Evolutionary conservation across 108 stramenopile genomes (phyloP).

Genomic region (Skeletonema tropicum): DNA sequence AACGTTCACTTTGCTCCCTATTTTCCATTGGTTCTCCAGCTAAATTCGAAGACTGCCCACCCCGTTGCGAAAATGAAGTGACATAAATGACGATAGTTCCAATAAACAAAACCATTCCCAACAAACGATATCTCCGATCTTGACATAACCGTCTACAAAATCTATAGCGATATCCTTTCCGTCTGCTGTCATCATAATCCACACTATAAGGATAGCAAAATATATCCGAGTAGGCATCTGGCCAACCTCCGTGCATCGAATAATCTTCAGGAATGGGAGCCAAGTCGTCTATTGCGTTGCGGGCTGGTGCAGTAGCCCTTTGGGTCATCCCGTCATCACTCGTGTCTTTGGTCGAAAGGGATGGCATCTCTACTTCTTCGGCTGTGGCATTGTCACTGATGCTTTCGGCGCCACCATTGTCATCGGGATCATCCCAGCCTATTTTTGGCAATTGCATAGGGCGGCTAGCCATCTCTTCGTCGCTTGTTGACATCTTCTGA

Average conservation of each 20-base stretch:
- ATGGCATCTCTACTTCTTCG: background rate
- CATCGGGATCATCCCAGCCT: conserved; percentile 23
- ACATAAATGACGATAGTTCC: background rate
- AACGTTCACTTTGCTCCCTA: background rate
- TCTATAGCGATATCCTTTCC: conserved; percentile 23
- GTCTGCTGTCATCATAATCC: conserved; percentile 10
- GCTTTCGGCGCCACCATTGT: background rate
- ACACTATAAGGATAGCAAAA: background rate
- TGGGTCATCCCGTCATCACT: background rate
- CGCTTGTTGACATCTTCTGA: background rate
- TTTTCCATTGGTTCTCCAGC: background rate
- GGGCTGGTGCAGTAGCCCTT: background rate
- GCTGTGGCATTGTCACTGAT: background rate
- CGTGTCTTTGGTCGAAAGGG: background rate
- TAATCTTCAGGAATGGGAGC: conserved; percentile 30
- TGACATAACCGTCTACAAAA: conserved; percentile 8
- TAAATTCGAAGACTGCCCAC: background rate
- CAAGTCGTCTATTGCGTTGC: conserved; percentile 5
- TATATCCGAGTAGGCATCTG: conserved; percentile 9
- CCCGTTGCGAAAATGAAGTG: background rate
- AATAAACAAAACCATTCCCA: background rate
- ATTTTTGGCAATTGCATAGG: conserved; percentile 29
- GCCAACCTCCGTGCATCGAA: conserved; percentile 33
- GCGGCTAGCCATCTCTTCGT: background rate
- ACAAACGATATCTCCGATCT: background rate